Conservation (phyloP, 768 basidiomycete species). For the Clitopilus passeckerianus region DNA sequence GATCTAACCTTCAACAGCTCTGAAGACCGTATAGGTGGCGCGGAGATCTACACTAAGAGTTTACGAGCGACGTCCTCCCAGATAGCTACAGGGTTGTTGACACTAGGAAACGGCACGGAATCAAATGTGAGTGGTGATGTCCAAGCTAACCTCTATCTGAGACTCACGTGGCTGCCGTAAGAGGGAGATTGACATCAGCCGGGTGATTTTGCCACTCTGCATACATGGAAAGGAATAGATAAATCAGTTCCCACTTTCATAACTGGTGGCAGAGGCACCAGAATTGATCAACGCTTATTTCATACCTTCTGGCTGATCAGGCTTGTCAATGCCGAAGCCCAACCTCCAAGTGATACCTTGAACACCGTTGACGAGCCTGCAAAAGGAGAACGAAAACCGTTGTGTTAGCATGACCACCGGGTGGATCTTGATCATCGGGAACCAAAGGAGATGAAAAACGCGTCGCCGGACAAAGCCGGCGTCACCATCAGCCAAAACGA, state of each 20-base stretch:
- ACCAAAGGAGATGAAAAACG: slow-evolving; percentile 2
- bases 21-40: not conserved
- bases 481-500: slow-evolving; percentile 1
- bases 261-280: not conserved
- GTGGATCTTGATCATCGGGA: slow-evolving; percentile 1
- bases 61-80: slow-evolving; percentile 43
- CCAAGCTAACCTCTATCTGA: slow-evolving; percentile 1
- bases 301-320: slow-evolving; percentile 51
- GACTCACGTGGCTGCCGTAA: slow-evolving; percentile 45
- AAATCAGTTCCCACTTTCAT: not conserved
- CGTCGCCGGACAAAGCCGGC: slow-evolving; percentile 9
- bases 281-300: not conserved
- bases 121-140: not conserved
- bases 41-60: slow-evolving; percentile 8
- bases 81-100: slow-evolving; percentile 51
- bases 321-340: slow-evolving; percentile 51
- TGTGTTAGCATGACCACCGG: not conserved
- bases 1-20: not conserved
- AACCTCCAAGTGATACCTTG: slow-evolving; percentile 63
- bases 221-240: slow-evolving; percentile 2
- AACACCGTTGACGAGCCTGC: slow-evolving; percentile 47
- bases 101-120: slow-evolving; percentile 28
- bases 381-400: slow-evolving; percentile 7
- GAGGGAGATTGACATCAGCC: slow-evolving; percentile 45
- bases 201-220: slow-evolving; percentile 57